Evolutionary conservation across 495 filamentous ascomycete species (phyloP).

Genomic region (Cercophora scortea): DNA sequence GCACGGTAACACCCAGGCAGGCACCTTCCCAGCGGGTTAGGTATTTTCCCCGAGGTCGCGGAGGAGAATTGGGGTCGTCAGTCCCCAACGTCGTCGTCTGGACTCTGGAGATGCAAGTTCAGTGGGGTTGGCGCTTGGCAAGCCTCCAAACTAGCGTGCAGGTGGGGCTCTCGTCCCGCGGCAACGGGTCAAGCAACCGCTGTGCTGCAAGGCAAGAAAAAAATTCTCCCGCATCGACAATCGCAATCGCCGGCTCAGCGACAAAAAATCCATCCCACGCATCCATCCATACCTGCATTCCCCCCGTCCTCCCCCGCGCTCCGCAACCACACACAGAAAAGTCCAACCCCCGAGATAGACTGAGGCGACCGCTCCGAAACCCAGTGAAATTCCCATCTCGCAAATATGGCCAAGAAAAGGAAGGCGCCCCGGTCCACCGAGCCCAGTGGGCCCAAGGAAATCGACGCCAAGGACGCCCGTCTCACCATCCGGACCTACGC

Average conservation of each 20-base stretch:
- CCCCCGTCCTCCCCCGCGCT: not conserved
- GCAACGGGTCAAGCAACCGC: not conserved
- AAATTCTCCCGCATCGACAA: conserved; percentile 2
- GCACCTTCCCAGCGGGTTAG: too few relatives aligned
- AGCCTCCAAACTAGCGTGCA: not conserved
- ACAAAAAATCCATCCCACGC: too few relatives aligned
- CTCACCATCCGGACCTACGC: conserved; percentile 62
- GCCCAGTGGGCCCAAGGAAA: conserved; percentile 37
- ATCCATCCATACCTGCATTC: not conserved
- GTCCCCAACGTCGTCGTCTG: too few relatives aligned
- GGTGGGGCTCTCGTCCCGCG: not conserved
- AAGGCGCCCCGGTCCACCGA: conserved; percentile 50
- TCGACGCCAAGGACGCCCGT: conserved; percentile 45
- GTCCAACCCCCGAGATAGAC: not conserved
- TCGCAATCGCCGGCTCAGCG: too few relatives aligned
- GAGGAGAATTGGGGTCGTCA: too few relatives aligned
- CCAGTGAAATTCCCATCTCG: not conserved
- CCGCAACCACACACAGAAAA: not conserved
- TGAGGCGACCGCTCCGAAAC: too few relatives aligned
- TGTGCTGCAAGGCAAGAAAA: not conserved
- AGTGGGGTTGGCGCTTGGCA: too few relatives aligned
- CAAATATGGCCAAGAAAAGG: conserved; percentile 72
- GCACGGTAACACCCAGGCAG: too few relatives aligned
- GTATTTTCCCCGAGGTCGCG: too few relatives aligned
- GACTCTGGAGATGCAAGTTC: too few relatives aligned